phyloP scores from a whole-genome alignment of 805 yeast species.

The Zygoascus bituminiphila region DNA sequence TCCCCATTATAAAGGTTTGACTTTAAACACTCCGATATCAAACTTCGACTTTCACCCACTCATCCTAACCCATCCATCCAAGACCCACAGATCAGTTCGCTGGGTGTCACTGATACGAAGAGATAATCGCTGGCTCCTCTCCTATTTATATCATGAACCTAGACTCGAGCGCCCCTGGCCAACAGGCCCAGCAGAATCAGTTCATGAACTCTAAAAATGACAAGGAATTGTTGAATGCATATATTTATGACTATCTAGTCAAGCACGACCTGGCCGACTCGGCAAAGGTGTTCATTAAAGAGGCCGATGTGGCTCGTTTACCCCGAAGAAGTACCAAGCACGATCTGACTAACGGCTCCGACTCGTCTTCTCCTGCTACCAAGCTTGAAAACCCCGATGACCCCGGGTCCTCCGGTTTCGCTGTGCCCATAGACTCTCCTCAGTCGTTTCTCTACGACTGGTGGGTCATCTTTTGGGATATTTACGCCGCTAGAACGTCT shows the following conservation, averaged over 20 bases:
- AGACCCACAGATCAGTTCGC: too few relatives aligned
- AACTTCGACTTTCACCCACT: too few relatives aligned
- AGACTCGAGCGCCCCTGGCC: background rate
- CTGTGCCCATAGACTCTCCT: slow-evolving; percentile 60
- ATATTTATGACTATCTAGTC: slow-evolving; percentile 75
- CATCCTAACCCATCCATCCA: too few relatives aligned
- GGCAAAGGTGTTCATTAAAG: slow-evolving; percentile 65
- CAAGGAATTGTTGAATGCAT: slow-evolving; percentile 51
- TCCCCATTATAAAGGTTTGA: too few relatives aligned
- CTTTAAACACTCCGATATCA: too few relatives aligned
- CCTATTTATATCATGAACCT: background rate
- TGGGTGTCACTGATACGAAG: too few relatives aligned
- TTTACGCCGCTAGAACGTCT: slow-evolving; percentile 60
- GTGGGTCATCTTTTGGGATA: slow-evolving; percentile 97
- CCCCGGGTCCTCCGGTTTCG: background rate
- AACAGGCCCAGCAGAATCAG: background rate
- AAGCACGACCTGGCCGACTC: slow-evolving; percentile 66
- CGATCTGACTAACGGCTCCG: background rate
- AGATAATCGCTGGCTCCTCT: too few relatives aligned
- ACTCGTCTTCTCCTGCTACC: background rate
- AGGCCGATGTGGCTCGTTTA: slow-evolving; percentile 44
- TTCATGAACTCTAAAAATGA: slow-evolving; percentile 15
- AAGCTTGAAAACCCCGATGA: background rate
- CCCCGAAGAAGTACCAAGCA: background rate
- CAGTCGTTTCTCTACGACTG: slow-evolving; percentile 84